These are phyloP conservation scores for Ophiostoma angusticollis DNA, from an alignment of 2,329 filamentous ascomycete species.

Conservation along the genomic window DNA sequence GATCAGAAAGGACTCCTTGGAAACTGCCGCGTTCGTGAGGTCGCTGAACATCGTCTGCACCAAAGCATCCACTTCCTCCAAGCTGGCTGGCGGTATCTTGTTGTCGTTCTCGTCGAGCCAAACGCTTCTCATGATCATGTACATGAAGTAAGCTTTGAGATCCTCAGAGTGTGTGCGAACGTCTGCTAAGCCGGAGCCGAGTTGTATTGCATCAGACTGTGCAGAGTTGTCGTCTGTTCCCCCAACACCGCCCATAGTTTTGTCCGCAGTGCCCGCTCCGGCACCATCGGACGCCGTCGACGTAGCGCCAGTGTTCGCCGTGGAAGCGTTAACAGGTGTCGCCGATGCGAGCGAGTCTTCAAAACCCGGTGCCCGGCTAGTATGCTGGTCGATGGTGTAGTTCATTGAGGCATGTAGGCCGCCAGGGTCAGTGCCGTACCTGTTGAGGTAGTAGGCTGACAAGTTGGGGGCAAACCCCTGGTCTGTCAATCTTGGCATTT, in stretches of 20 bases:
- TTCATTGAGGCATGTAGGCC: neutral
- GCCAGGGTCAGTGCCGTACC: neutral
- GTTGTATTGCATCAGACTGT: neutral
- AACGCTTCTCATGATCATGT: conserved; percentile 33
- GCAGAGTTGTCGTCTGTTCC: neutral
- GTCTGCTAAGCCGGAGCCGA: conserved; percentile 18
- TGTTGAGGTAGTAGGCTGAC: neutral
- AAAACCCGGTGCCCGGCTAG: neutral
- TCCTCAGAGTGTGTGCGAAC: conserved; percentile 44
- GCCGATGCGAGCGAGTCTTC: neutral
- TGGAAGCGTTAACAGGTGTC: neutral
- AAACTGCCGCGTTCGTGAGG: conserved; percentile 33
- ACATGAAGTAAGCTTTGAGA: conserved; percentile 42
- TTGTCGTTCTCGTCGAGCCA: conserved; percentile 39
- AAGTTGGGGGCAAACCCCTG: neutral
- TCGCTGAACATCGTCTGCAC: conserved; percentile 39
- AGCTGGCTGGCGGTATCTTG: conserved; percentile 27
- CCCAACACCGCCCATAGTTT: neutral
- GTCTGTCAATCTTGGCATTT: too few relatives aligned
- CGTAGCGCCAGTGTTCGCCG: neutral
- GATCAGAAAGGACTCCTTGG: conserved; percentile 43
- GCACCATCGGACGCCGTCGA: neutral
- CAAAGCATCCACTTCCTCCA: conserved; percentile 43
- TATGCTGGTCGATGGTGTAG: neutral
- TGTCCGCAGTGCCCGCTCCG: neutral